A percentile compares a stretch with the other conserved stretches of the same genome.
Conservation (phyloP, 2,329 filamentous ascomycete species). For the Alternaria consortialis region DNA sequence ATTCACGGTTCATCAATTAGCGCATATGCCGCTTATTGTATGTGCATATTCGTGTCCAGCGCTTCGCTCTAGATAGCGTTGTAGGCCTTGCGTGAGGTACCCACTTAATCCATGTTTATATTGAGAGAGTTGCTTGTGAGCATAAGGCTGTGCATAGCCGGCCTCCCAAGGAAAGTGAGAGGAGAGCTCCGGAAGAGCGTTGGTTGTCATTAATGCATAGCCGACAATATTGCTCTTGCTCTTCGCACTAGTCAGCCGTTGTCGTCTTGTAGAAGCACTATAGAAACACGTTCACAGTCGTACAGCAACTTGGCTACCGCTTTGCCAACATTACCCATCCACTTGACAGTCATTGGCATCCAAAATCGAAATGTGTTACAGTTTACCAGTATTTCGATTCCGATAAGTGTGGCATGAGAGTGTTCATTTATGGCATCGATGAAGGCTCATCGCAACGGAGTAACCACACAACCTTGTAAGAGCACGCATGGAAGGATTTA, state of each 20-base stretch:
- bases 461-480: constrained; percentile 4
- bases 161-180: not conserved
- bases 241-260: not conserved
- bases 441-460: not conserved
- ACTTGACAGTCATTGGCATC: not conserved
- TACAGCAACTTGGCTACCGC: not conserved
- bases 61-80: not conserved
- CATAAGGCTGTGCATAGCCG: not conserved
- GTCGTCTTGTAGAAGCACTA: not conserved
- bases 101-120: not conserved
- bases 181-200: not conserved
- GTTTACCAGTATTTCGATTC: too few relatives aligned
- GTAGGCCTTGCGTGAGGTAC: not conserved
- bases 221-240: not conserved
- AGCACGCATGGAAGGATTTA: constrained; percentile 8
- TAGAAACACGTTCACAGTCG: constrained; percentile 7
- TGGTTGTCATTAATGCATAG: not conserved
- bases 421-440: not conserved
- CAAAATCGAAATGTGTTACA: not conserved
- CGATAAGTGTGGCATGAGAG: not conserved
- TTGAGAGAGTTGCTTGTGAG: not conserved
- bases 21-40: not conserved
- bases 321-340: not conserved
- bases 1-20: not conserved
- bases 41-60: not conserved